Base-by-base conservation (phyloP, 768 basidiomycete species). In the Agaricus blazei region DNA sequence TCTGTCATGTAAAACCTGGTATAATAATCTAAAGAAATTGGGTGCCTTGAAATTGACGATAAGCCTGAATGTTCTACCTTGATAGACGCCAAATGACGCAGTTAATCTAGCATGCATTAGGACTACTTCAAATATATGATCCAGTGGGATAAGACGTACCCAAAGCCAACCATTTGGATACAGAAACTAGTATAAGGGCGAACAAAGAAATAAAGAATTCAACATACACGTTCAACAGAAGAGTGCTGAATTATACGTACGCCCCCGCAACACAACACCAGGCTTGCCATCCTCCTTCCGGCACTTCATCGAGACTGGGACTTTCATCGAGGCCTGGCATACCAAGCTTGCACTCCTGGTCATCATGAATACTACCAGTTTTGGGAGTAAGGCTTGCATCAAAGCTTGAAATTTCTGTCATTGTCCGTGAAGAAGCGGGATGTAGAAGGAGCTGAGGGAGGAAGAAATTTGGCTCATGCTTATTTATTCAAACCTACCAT, bases 1-100 rank as follows among this genome's bases (percentile, higher is more conserved):
- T 60, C 50, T n/a, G 52, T 58, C 8, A 68, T 58, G 53, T 64
- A 66, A 14, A 63, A 57, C 34, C 66, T 62, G 2, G 64, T 63
- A 38, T 67, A 68, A 48, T 61, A 67, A 51, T 67, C 67, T 66
- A 48, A 24, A 38, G 12, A 5, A 11, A 44, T 7, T 19, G 19
- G 19, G 19, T 19, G 19, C 19, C 19, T 19, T 19, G 42, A 27
- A 26, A 11, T 19, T 23, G 24, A 14, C 15, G 31, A 19, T 19
- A 19, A 19, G 19, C 19, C 19, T 19, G 19, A 19, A 19, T 19
- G 19, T 19, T 19, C 14, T 42, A 55, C 64, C 64, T 64, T 65
- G 65, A 52, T 63, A 67, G 26, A 65, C 65, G 6, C 66, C 66
- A 36, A 62, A 65, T 6, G 34, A 11, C 15, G 26, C 26, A 19